Conservation (phyloP, 768 basidiomycete species). For the Russula foetens region DNA sequence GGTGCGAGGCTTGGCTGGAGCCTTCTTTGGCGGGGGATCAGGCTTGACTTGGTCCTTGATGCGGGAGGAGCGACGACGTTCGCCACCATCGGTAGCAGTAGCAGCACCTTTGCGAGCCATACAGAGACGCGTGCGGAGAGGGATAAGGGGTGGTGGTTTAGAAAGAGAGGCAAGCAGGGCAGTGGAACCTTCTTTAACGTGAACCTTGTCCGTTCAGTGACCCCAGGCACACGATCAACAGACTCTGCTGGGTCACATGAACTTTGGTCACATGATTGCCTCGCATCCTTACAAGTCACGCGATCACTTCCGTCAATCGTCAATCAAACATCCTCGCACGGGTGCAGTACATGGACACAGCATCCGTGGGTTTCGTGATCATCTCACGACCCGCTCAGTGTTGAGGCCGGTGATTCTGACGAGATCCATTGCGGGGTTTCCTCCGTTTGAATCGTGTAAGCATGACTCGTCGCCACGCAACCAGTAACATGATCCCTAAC, state of each 20-base stretch:
- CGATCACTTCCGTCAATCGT: neutral
- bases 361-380: neutral
- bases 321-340: neutral
- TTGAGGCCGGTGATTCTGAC: neutral
- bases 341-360: neutral
- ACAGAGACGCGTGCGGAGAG: slow-evolving; percentile 16
- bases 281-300: neutral
- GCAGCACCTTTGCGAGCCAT: slow-evolving; percentile 71
- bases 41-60: slow-evolving; percentile 66
- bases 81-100: slow-evolving; percentile 33
- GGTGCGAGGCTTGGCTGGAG: slow-evolving; percentile 52
- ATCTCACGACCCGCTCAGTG: neutral
- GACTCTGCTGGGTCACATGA: no score
- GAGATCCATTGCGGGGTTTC: neutral
- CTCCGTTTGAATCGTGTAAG: neutral
- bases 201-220: slow-evolving; percentile 12
- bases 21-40: slow-evolving; percentile 46
- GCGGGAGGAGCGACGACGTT: slow-evolving; percentile 65
- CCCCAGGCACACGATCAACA: slow-evolving; percentile 8
- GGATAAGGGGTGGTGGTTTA: slow-evolving; percentile 17
- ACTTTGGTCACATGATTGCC: slow-evolving; percentile 3
- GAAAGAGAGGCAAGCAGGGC: slow-evolving; percentile 13
- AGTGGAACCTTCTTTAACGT: slow-evolving; percentile 20
- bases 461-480: neutral
- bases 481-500: neutral